Evolutionary conservation across 1,139 yeast genomes (phyloP), one percentile per base, ranked within the genome.

Genomic region (Diutina mesorugosa): DNA sequence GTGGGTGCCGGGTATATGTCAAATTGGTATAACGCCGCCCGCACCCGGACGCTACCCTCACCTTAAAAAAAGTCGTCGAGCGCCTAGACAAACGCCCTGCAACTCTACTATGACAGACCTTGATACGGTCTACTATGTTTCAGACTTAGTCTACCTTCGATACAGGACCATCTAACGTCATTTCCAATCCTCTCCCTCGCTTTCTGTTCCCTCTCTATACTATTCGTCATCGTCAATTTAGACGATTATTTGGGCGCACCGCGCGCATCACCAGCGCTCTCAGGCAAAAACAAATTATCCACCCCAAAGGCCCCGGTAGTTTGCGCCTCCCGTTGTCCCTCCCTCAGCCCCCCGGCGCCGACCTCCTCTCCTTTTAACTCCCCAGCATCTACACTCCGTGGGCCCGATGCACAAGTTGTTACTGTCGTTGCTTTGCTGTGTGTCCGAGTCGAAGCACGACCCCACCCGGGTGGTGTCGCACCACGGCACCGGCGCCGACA

Each of bases 341-440:
- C 21, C 51, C 14, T 14, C 51, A 30, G 16, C 14, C 38, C 38
- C 12, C 35, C 16, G 21, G 35, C n/a, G 38, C 6, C 51, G 16
- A 21, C 29, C 51, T 29, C 21, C 38, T 5, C n/a, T 16, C n/a
- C 38, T 3, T 30, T 12, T 7, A 9, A 12, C 14, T 14, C 29
- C 12, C 6, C 14, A 18, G 10, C 51, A 30, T 8, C 16, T 29
- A 18, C 12, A 14, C 38, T 14, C 51, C 14, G 6, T 28, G 14
- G 16, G 18, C n/a, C 18, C 16, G 35, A 47, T 47, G 51, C 51
- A 47, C 35, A 47, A 47, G 38, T 58, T 61, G 57, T 57, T 60
- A 29, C 46, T 61, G n/a, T 67, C 77, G 10, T 65, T 75, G 52
- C 72, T 75, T 51, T 76, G 80, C 61, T 76, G 80, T 59, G 71